phyloP scores from a whole-genome alignment of 352 stramenopile genomes.

The Pythium grandisporangium region DNA sequence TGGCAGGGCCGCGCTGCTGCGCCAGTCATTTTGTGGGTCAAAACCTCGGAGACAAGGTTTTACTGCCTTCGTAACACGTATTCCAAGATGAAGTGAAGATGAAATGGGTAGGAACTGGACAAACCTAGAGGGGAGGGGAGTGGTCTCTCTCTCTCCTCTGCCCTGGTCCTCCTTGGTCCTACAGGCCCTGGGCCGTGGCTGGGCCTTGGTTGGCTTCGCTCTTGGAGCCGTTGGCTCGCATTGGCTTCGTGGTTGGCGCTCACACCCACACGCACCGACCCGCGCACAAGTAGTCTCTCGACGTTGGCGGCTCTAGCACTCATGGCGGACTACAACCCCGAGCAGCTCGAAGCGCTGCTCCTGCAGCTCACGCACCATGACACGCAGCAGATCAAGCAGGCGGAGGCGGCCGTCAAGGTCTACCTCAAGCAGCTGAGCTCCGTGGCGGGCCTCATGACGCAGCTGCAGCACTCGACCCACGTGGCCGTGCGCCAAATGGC shows the following conservation, averaged over 20 bases:
- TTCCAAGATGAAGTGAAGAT: too few relatives aligned
- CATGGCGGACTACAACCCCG: conserved; percentile 75
- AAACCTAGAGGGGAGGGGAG: too few relatives aligned
- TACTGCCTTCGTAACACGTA: conserved; percentile 1
- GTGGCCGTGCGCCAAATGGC: conserved; percentile 87
- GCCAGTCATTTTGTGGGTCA: conserved; percentile 14
- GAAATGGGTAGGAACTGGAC: too few relatives aligned
- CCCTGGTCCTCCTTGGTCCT: too few relatives aligned
- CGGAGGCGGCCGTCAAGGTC: conserved; percentile 88
- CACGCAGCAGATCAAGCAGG: conserved; percentile 93
- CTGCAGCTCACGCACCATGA: conserved; percentile 91
- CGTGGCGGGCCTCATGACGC: conserved; percentile 85
- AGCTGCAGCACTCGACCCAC: conserved; percentile 75
- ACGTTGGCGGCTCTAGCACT: conserved; percentile 3
- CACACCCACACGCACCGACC: too few relatives aligned
- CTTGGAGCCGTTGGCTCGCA: too few relatives aligned
- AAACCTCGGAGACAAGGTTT: conserved; percentile 14
- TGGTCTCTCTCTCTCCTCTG: too few relatives aligned
- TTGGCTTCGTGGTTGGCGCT: not conserved
- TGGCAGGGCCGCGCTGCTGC: conserved; percentile 3
- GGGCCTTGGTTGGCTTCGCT: too few relatives aligned
- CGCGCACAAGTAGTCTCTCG: too few relatives aligned
- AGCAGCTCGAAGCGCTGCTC: conserved; percentile 81
- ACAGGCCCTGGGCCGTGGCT: too few relatives aligned
- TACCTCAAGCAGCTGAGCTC: conserved; percentile 88